Conservation (phyloP, 2,329 filamentous ascomycete genomes). For the Colletotrichum liaoningense region DNA sequence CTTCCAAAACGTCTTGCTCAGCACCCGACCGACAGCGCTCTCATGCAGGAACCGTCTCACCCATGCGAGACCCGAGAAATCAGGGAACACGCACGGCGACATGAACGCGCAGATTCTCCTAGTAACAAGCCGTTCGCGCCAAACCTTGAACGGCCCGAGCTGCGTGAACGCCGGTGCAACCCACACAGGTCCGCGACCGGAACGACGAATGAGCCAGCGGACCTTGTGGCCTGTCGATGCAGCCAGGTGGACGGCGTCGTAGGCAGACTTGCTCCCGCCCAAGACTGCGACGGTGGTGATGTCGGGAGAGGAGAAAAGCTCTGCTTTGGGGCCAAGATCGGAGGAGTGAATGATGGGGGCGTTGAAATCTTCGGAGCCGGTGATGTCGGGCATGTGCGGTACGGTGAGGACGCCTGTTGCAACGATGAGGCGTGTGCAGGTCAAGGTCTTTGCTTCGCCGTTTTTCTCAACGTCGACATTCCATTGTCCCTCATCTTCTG, state of each 20-base stretch:
- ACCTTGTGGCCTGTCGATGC: conserved; percentile 64
- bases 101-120: conserved; percentile 60
- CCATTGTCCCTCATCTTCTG: conserved; percentile 46
- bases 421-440: conserved; percentile 64
- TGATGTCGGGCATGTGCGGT: conserved; percentile 64
- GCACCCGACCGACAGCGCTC: conserved; percentile 33
- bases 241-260: conserved; percentile 71
- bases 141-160: conserved; percentile 61
- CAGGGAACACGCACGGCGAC: conserved; percentile 39
- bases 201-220: conserved; percentile 67
- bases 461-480: conserved; percentile 36
- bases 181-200: conserved; percentile 67
- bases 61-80: conserved; percentile 40
- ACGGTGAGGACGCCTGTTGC: conserved; percentile 71
- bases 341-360: conserved; percentile 68
- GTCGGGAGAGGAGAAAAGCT: conserved; percentile 46
- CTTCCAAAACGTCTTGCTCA: conserved; percentile 64
- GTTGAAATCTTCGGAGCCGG: conserved; percentile 60
- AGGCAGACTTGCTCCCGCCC: conserved; percentile 72
- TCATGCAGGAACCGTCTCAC: conserved; percentile 39
- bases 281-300: conserved; percentile 61
- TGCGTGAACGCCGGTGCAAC: conserved; percentile 58
- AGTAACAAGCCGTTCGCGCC: conserved; percentile 62
- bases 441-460: conserved; percentile 35
- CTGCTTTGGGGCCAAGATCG: conserved; percentile 54